Percentiles rank a stretch among this genome's conserved stretches.
phyloP scores from a whole-genome alignment of 2,329 filamentous ascomycete species.

The Clonostachys rhizophaga region DNA sequence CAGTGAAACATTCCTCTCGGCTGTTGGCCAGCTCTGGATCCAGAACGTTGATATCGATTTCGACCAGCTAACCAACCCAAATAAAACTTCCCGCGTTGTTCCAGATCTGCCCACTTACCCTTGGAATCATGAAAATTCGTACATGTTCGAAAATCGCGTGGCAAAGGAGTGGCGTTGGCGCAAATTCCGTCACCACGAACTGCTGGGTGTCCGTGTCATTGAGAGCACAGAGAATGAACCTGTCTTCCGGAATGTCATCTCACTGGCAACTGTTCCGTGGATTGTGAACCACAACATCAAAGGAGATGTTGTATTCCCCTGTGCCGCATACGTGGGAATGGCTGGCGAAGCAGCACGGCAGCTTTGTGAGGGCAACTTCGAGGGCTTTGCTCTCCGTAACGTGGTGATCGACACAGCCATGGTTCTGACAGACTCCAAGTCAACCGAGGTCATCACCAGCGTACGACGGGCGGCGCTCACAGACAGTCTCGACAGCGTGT shows the following conservation, averaged over 20 bases:
- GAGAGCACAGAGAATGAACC: conserved; percentile 34
- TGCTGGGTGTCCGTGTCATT: conserved; percentile 38
- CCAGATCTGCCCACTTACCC: conserved; percentile 25
- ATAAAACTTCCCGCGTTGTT: conserved; percentile 25
- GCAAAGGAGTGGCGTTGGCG: conserved; percentile 17
- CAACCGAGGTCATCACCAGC: conserved; percentile 22
- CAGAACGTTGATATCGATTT: conserved; percentile 7
- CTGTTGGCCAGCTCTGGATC: conserved; percentile 23
- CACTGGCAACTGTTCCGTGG: conserved; percentile 48
- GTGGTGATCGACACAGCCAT: background rate
- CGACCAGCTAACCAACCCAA: conserved; percentile 14
- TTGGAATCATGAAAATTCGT: conserved; percentile 25
- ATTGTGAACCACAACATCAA: conserved; percentile 54
- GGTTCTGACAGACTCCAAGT: background rate
- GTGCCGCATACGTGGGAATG: conserved; percentile 48
- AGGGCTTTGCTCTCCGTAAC: conserved; percentile 5
- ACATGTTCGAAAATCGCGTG: conserved; percentile 22
- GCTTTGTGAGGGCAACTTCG: background rate
- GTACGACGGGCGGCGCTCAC: conserved; percentile 16
- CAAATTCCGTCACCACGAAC: conserved; percentile 30
- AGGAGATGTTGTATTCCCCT: conserved; percentile 48
- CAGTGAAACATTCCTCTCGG: conserved; percentile 27
- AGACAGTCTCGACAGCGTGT: conserved; percentile 9
- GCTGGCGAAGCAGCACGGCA: conserved; percentile 39
- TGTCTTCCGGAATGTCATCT: conserved; percentile 42